Conservation (phyloP, 2,329 filamentous ascomycete genomes). For the Fusarium oligoseptatum region DNA sequence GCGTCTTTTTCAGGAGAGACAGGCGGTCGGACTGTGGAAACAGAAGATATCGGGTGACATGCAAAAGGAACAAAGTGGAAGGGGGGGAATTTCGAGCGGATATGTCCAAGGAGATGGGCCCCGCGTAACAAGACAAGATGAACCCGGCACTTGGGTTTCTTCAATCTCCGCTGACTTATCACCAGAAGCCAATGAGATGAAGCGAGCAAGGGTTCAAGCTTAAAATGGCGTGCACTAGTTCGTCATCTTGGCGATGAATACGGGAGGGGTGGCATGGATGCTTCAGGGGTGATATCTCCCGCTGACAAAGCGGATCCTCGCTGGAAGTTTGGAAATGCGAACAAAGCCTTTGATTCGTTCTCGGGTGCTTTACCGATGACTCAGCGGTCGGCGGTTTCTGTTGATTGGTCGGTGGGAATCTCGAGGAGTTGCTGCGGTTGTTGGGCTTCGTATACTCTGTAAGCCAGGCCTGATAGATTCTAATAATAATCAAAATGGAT, state of each 20-base stretch:
- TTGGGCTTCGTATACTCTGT: neutral
- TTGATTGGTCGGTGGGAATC: neutral
- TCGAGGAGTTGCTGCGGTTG: neutral
- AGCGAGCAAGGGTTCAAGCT: neutral
- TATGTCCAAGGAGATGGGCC: neutral
- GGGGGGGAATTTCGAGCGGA: neutral
- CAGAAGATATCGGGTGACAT: neutral
- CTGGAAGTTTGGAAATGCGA: neutral
- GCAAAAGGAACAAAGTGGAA: neutral
- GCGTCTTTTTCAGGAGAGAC: neutral
- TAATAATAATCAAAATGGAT: neutral
- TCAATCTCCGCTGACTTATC: conserved; percentile 1
- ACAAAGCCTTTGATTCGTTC: neutral
- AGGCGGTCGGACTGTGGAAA: neutral
- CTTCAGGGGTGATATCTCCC: neutral
- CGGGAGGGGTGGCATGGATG: neutral
- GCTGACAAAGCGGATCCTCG: neutral
- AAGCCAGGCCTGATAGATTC: neutral
- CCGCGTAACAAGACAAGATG: neutral
- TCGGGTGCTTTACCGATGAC: neutral
- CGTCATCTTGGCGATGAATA: neutral
- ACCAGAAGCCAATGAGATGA: neutral
- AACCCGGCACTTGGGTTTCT: neutral
- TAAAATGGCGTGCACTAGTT: neutral
- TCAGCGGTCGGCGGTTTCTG: neutral